Evolutionary conservation across 768 basidiomycete species (phyloP), one percentile per base, ranked within the genome.

Genomic region (Lactarius pseudohatsudake): DNA sequence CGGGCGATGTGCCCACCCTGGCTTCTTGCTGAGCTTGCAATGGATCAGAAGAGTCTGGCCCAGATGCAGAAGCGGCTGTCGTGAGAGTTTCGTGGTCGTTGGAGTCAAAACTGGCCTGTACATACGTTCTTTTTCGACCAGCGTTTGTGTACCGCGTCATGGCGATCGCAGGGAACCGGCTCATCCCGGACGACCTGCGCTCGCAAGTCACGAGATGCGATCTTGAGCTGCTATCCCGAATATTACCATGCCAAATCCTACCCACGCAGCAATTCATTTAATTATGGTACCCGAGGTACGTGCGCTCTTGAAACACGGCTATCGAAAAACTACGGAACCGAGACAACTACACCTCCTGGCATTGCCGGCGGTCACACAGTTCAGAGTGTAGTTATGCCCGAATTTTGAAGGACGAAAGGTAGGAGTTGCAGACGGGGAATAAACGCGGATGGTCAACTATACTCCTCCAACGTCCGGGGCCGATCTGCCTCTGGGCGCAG

Each of bases 81-180:
- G 69, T 57, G 34, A 64, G 16, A n/a, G 4, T 18, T 47, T 74
- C 70, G 20, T 69, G 65, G 16, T 74, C 63, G 50, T 72, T 70
- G 10, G 71, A 65, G 26, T 74, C 71, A 69, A 89, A 84, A 0
- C 84, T 86, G 16, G 90, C 87, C 67, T 92, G 80, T 16, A 91
- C 69, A 72, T 90, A 85, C 5, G 85, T 87, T 59, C 91, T 79
- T 74, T 92, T 93, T 61, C 83, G 81, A n/a, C 86, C 87, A 74
- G 92, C 82, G 70, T 85, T 86, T 10, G 91, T 91, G 64, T 86
- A 78, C 53, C 91, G 84, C 16, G 91, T 91, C 91, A 92, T 92
- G 55, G 20, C 18, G 28, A 56, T 15, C 55, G 15, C 6, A 56
- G 18, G 9, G 55, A 30, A 28, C 28, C 28, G 28, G 55, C 28